These are phyloP conservation scores for Mycena indigotica DNA, from an alignment of 768 basidiomycete genomes.

Conservation along the genomic window DNA sequence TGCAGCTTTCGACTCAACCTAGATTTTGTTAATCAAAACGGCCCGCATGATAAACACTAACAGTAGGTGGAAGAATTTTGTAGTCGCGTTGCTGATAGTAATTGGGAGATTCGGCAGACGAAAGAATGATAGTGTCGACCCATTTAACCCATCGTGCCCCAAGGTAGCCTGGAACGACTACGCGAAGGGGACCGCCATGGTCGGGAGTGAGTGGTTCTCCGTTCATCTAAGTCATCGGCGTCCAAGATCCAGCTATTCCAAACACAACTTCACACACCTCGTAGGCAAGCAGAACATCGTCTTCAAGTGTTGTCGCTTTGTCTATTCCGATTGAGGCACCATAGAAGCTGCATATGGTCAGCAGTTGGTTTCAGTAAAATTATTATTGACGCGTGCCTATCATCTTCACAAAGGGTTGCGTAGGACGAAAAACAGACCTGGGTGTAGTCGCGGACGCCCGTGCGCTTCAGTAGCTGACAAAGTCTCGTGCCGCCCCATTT, in stretches of 20 bases:
- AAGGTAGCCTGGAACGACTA: conserved; percentile 66
- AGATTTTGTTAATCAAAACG: not conserved
- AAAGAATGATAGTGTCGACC: conserved; percentile 62
- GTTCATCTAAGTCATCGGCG: no score
- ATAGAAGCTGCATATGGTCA: conserved; percentile 41
- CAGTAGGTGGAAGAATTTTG: conserved; percentile 58
- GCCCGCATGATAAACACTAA: conserved; percentile 26
- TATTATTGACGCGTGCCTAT: conserved; percentile 32
- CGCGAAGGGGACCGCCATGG: conserved; percentile 68
- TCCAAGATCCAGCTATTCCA: no score
- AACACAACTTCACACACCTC: no score
- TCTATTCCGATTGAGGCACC: conserved; percentile 63
- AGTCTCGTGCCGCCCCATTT: conserved; percentile 65
- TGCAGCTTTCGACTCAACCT: conserved; percentile 50
- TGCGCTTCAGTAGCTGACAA: conserved; percentile 53
- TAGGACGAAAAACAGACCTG: conserved; percentile 67
- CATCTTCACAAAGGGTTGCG: conserved; percentile 63
- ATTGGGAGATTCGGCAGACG: conserved; percentile 59
- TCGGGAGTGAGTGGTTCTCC: conserved; percentile 56
- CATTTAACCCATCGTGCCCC: conserved; percentile 81
- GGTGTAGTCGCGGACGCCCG: conserved; percentile 40
- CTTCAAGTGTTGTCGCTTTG: conserved; percentile 47
- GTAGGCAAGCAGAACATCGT: conserved; percentile 62
- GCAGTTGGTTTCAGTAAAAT: not conserved
- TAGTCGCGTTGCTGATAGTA: conserved; percentile 77